Evolutionary conservation across 202 grass and related monocot genomes (phyloP), one percentile per base, ranked within the genome.

Genomic region (Saccharum hybrid): DNA sequence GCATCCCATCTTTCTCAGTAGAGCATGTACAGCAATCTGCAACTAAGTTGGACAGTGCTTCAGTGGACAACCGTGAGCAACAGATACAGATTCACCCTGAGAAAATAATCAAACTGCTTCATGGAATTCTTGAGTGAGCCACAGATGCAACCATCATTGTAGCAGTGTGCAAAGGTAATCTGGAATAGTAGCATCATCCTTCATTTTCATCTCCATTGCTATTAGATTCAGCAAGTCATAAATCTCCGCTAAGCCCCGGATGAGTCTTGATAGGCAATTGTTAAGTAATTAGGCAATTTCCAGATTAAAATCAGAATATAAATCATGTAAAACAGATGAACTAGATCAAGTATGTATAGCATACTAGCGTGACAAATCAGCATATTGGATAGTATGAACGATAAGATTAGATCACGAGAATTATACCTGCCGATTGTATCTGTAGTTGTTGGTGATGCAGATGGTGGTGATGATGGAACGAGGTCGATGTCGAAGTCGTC

Each of bases 191-290:
- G 21, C 38, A 76, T 82, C 77, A n/a, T 78, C 59, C 56, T 89
- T 82, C 23, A 51, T 89, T 83, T 81, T 92, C 81, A 87, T 92
- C 45, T 89, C 66, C 62, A 64, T 18, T 23, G 68, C 68, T 69
- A 92, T 31, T 43, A 89, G 67, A 65, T 66, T 64, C 46, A 92
- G 71, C 40, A 87, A 82, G 26, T 64, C 39, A 74, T 87, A 89
- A 37, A 89, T 85, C 33, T 85, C 62, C 10, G 8, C 34, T 2
- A 63, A 79, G 23, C 34, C 13, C 22, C 4, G 52, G 87, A 79
- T 92, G 84, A 57, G 51, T 81, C 72, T 87, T 87, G 65, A 82
- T 28, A 1, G 28, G 28, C 28, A 28, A 28, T 28, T 28, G 28
- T 28, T 28, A 28, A 28, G 28, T 28, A 28, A 28, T 28, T 28